Conservation (phyloP, 1,284 basidiomycete species). For the Sporisorium sorghi region DNA sequence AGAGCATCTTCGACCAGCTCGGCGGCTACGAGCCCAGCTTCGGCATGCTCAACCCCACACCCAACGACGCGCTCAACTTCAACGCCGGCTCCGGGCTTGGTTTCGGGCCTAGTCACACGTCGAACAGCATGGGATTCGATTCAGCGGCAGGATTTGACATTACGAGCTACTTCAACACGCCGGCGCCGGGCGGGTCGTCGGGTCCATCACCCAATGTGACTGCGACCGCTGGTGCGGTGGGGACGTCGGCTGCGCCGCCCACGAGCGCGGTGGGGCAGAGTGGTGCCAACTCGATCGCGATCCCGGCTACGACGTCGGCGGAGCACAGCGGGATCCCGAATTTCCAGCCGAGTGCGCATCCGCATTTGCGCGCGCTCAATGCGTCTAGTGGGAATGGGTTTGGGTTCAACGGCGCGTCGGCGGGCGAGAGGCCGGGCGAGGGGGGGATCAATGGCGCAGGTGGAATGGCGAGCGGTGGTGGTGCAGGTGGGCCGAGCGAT, state of each 20-base stretch:
- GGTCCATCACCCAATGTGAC: slow-evolving; percentile 37
- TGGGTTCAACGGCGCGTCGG: slow-evolving; percentile 15
- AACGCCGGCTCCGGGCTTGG: slow-evolving; percentile 32
- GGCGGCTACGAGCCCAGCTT: slow-evolving; percentile 54
- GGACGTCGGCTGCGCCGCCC: slow-evolving; percentile 13
- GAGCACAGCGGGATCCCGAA: slow-evolving; percentile 39
- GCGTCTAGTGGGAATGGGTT: slow-evolving; percentile 24
- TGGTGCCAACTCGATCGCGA: slow-evolving; percentile 41
- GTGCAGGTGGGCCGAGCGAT: slow-evolving; percentile 23
- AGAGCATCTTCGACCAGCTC: slow-evolving; percentile 59
- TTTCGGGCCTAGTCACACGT: slow-evolving; percentile 44
- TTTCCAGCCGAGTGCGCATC: slow-evolving; percentile 46
- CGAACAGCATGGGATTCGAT: slow-evolving; percentile 52
- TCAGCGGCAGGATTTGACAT: slow-evolving; percentile 50
- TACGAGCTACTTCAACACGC: slow-evolving; percentile 48
- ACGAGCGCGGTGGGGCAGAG: slow-evolving; percentile 20
- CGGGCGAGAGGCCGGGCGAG: background rate
- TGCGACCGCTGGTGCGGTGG: slow-evolving; percentile 11
- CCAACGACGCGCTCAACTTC: slow-evolving; percentile 52
- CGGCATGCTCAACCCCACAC: slow-evolving; percentile 52
- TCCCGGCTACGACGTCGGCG: slow-evolving; percentile 34
- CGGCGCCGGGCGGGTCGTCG: slow-evolving; percentile 28
- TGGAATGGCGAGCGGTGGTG: background rate
- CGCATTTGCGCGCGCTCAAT: slow-evolving; percentile 46
- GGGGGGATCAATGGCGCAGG: slow-evolving; percentile 5